Conservation (phyloP, 768 basidiomycete species). For the Suillus sp. region DNA sequence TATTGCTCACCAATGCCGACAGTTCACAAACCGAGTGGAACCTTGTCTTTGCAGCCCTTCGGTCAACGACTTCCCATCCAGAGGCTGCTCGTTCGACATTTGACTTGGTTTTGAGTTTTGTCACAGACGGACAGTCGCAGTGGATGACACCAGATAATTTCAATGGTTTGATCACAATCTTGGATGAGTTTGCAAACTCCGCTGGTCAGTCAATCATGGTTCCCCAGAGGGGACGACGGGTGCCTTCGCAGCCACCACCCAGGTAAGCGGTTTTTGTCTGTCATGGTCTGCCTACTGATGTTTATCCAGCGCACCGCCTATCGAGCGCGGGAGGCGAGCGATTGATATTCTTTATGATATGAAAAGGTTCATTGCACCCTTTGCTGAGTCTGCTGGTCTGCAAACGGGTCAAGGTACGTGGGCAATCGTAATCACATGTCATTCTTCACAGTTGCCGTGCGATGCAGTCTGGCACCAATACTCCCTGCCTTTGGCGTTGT, state of each 20-base stretch:
- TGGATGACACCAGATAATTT: conserved; percentile 79
- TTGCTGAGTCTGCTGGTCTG: conserved; percentile 53
- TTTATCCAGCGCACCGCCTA: conserved; percentile 60
- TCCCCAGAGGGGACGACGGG: conserved; percentile 52
- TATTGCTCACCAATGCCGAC: conserved; percentile 15
- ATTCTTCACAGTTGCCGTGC: conserved; percentile 13
- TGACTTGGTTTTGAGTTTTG: conserved; percentile 70
- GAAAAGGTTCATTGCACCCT: conserved; percentile 60
- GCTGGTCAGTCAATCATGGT: conserved; percentile 67
- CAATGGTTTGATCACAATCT: conserved; percentile 69
- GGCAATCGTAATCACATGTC: neutral
- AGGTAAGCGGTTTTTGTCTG: conserved; percentile 44
- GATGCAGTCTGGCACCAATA: conserved; percentile 74
- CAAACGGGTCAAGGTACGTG: conserved; percentile 34
- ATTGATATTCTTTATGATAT: conserved; percentile 79
- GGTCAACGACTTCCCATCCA: conserved; percentile 81
- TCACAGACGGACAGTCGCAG: conserved; percentile 59
- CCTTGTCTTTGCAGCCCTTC: conserved; percentile 83
- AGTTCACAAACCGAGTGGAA: conserved; percentile 97
- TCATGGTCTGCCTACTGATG: conserved; percentile 2
- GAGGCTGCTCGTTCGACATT: conserved; percentile 88
- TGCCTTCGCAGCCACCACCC: conserved; percentile 49
- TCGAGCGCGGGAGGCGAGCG: conserved; percentile 82
- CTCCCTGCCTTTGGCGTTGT: conserved; percentile 71
- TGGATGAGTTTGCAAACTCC: conserved; percentile 84